These are phyloP conservation scores for Mycena metata DNA, from an alignment of 768 basidiomycete genomes.

Conservation along the genomic window DNA sequence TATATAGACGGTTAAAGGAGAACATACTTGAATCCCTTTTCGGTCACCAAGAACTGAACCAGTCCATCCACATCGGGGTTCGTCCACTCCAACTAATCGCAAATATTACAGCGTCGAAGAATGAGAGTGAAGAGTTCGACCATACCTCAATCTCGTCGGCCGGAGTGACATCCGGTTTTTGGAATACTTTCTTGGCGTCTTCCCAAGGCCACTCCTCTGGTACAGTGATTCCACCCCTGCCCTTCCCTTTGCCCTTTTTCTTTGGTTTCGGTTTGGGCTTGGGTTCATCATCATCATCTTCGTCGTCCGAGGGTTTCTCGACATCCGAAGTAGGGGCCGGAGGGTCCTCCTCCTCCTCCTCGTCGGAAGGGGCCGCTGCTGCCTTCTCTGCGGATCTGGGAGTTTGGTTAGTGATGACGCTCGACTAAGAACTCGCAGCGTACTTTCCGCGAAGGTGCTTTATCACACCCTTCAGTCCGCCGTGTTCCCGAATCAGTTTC, in stretches of 20 bases:
- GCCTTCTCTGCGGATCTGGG: conserved; percentile 62
- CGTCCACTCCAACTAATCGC: conserved; percentile 89
- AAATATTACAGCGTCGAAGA: not conserved
- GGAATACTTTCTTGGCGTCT: conserved; percentile 91
- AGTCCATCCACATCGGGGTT: conserved; percentile 93
- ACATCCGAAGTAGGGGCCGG: conserved; percentile 60
- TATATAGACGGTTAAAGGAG: conserved; percentile 9
- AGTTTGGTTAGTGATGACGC: conserved; percentile 38
- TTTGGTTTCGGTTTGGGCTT: conserved; percentile 51
- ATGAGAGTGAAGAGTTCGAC: conserved; percentile 3
- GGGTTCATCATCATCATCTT: conserved; percentile 44
- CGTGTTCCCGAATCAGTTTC: conserved; percentile 90
- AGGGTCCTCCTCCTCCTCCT: conserved; percentile 55
- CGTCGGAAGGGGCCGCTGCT: conserved; percentile 45
- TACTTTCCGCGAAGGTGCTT: conserved; percentile 86
- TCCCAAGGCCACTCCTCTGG: conserved; percentile 99
- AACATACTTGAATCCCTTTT: conserved; percentile 97
- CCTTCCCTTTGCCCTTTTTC: conserved; percentile 70
- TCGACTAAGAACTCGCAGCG: conserved; percentile 33
- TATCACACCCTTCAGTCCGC: conserved; percentile 78
- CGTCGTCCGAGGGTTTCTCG: conserved; percentile 55
- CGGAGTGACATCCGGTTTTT: conserved; percentile 90
- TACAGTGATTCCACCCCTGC: conserved; percentile 82
- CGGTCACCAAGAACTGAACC: conserved; percentile 91
- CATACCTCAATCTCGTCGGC: conserved; percentile 88